Conservation (phyloP, 148 eudicot genomes). For the Fagopyrum tataricum region DNA sequence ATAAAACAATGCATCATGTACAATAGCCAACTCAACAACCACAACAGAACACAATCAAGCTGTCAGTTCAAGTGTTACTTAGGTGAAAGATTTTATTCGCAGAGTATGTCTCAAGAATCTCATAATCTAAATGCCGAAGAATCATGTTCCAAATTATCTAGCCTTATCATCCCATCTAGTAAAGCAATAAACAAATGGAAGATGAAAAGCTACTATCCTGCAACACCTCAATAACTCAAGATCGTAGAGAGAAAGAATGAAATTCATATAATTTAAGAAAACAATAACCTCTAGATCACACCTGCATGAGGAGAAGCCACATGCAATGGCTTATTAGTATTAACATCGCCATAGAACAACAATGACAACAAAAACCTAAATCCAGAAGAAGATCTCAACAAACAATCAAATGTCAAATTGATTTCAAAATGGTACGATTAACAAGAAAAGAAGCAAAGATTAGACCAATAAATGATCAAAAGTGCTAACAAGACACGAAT, state of each 20-base stretch:
- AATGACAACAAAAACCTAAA: not conserved
- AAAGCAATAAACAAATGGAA: too few relatives aligned
- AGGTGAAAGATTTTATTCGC: too few relatives aligned
- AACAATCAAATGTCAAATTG: not conserved
- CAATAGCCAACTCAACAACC: too few relatives aligned
- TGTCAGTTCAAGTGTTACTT: too few relatives aligned
- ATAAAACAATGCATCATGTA: too few relatives aligned
- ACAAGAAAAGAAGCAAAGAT: not conserved
- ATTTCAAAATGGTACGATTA: not conserved
- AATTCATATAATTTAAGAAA: not conserved
- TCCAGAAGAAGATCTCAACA: not conserved
- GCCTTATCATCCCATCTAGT: too few relatives aligned
- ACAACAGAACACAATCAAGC: too few relatives aligned
- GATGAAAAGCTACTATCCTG: not conserved
- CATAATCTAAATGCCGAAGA: too few relatives aligned
- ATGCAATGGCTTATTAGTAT: conserved; percentile 11
- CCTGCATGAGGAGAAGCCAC: conserved; percentile 29
- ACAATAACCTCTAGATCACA: conserved; percentile 28
- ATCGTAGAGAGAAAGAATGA: not conserved
- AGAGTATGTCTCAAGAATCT: too few relatives aligned
- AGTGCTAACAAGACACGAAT: conserved; percentile 7
- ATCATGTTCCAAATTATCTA: too few relatives aligned
- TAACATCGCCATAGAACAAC: conserved; percentile 13
- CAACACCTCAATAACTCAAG: not conserved
- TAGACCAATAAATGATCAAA: not conserved